Evolutionary conservation across 139 green algal genomes (phyloP), one percentile per base, ranked within the genome.

Genomic region (Volvox africanus): DNA sequence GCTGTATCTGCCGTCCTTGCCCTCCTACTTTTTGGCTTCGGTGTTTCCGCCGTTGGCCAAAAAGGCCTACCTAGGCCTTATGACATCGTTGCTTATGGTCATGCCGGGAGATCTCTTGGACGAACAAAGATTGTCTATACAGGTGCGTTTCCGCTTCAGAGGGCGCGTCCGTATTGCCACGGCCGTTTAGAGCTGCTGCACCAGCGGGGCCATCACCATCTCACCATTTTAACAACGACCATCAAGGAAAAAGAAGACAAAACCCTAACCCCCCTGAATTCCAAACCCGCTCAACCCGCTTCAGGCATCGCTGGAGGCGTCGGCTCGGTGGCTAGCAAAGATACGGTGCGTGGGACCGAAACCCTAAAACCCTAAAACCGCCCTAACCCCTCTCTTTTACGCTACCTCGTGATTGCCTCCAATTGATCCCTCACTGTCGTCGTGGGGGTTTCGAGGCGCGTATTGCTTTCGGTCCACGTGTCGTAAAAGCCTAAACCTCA

Each of bases 101-200:
- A 82, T 69, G 85, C 85, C 85, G 18, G 85, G 69, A 2, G 85
- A 89, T 71, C n/a, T 89, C 37, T 13, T 21, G 28, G 37, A 36
- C 28, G 28, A 24, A 44, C 44, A 55, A 5, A 44, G 69, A 20
- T 11, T 35, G 28, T 9, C 26, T 19, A 0, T 80, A 65, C 61
- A 61, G 81, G 81, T 87, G 61, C 6, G 81, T 21, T 36, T n/a
- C 14, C 71, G 71, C 37, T n/a, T n/a, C n/a, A n/a, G n/a, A n/a
- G n/a, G n/a, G 16, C 65, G 11, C 21, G 5, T 73, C 11, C 11
- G 65, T 73, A 24, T 28, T 30, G 5, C 24, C 16, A 73, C 16
- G 12, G 65, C 65, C 65, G 21, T 16, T 73, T 73, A 24, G 21
- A 73, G 21, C 16, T 73, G 65, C 9, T 55, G 44, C 44, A 9